These are phyloP conservation scores for Warburgia ugandensis DNA, from an alignment of 164 flowering plant genomes.

Conservation along the genomic window DNA sequence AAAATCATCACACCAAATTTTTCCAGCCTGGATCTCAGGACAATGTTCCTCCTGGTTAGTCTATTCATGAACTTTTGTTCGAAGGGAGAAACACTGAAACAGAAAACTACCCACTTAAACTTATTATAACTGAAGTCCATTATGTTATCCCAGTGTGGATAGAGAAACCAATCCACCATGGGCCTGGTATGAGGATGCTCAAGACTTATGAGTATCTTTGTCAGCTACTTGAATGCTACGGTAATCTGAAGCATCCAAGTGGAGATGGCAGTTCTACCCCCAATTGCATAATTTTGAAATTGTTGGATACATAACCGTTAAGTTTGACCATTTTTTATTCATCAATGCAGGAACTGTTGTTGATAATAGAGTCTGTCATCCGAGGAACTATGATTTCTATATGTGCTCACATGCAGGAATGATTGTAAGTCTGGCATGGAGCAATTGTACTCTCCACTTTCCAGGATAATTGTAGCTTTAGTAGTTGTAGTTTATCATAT, in stretches of 20 bases:
- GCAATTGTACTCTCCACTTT: not conserved
- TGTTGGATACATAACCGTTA: not conserved
- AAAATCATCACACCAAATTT: constrained; percentile 82
- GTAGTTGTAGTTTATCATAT: not conserved
- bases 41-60: constrained; percentile 84
- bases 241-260: too few species aligned
- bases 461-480: too few species aligned
- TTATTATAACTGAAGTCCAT: not conserved
- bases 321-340: not conserved
- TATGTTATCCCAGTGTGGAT: too few species aligned
- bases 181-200: too few species aligned
- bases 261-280: too few species aligned
- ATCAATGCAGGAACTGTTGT: constrained; percentile 63
- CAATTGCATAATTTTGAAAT: too few species aligned
- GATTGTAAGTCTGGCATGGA: constrained; percentile 72
- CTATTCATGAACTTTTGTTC: not conserved
- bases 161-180: too few species aligned
- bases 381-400: constrained; percentile 73
- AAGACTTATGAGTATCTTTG: too few species aligned
- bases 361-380: constrained; percentile 74
- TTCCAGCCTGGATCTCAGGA: constrained; percentile 58
- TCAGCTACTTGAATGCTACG: too few species aligned
- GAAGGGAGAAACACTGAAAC: not conserved
- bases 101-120: too few species aligned
- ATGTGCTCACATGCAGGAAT: constrained; percentile 91